Evolutionary conservation across 805 yeast species (phyloP).

Genomic region (Ogataea wickerhamii): DNA sequence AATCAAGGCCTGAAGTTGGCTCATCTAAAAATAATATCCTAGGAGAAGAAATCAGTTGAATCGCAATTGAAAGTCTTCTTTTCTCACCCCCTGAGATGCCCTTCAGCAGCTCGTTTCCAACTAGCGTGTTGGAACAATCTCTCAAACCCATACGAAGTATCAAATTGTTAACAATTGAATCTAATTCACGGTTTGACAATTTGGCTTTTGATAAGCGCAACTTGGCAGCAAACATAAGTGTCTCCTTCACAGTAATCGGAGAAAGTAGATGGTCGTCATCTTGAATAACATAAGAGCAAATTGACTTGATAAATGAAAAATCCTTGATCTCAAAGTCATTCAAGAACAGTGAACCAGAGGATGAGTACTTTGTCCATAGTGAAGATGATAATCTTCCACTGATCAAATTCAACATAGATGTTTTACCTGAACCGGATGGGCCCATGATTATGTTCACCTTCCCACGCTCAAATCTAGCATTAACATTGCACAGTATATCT

Average conservation of each 20-base stretch:
- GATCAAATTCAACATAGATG: constrained; percentile 59
- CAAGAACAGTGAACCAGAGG: constrained; percentile 42
- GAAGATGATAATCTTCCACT: constrained; percentile 52
- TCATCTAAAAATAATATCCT: constrained; percentile 74
- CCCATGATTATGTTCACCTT: constrained; percentile 73
- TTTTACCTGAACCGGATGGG: constrained; percentile 78
- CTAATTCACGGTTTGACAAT: constrained; percentile 38
- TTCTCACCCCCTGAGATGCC: constrained; percentile 81
- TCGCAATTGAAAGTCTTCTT: constrained; percentile 77
- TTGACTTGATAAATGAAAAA: constrained; percentile 32
- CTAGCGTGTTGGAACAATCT: constrained; percentile 73
- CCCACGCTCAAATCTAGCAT: constrained; percentile 51
- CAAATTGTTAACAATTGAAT: constrained; percentile 48
- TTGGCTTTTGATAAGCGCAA: constrained; percentile 52
- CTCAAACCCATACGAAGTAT: constrained; percentile 63
- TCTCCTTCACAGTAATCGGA: constrained; percentile 72
- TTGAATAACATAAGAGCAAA: constrained; percentile 78
- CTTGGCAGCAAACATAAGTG: constrained; percentile 66
- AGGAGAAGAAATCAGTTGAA: constrained; percentile 71
- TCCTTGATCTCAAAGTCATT: constrained; percentile 33
- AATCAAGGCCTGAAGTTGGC: constrained; percentile 86
- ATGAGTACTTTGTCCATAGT: constrained; percentile 25
- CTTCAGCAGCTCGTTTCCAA: constrained; percentile 56
- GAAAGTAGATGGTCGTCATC: constrained; percentile 73
- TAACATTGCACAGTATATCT: constrained; percentile 41